A percentile compares a stretch with the other conserved stretches of the same genome.
phyloP scores from a whole-genome alignment of 2,329 filamentous ascomycete species.

The Plenodomus lindquistii region DNA sequence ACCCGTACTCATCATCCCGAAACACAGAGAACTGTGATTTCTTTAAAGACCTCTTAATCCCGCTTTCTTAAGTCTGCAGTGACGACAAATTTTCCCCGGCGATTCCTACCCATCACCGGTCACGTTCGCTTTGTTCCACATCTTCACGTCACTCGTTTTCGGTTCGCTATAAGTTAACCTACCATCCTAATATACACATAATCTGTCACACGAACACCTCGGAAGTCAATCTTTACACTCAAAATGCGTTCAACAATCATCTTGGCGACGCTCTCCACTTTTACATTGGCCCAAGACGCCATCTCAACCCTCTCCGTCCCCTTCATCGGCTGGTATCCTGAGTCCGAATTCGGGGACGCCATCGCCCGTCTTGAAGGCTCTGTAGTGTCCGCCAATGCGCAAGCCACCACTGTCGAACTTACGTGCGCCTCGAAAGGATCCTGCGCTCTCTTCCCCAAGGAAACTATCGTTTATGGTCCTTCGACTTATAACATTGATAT shows the following conservation, averaged over 20 bases:
- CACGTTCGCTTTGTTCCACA: too few relatives aligned
- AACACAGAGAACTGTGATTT: background rate
- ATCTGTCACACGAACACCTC: too few relatives aligned
- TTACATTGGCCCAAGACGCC: background rate
- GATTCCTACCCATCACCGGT: too few relatives aligned
- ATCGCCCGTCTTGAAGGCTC: constrained; percentile 6
- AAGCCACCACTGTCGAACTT: constrained; percentile 16
- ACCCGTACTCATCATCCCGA: background rate
- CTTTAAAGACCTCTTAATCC: background rate
- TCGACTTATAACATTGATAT: constrained; percentile 23
- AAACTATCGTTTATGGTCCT: constrained; percentile 22
- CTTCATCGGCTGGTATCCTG: background rate
- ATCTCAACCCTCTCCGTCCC: background rate
- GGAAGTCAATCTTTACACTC: too few relatives aligned
- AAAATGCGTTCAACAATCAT: background rate
- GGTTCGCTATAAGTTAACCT: too few relatives aligned
- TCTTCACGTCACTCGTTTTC: too few relatives aligned
- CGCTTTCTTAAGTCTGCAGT: too few relatives aligned
- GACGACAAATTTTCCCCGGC: too few relatives aligned
- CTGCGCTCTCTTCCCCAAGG: constrained; percentile 26
- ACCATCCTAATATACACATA: too few relatives aligned
- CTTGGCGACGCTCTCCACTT: background rate
- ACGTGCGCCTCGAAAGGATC: constrained; percentile 2
- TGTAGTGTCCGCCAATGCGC: constrained; percentile 15
- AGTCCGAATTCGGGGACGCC: background rate